Conservation (phyloP, 2,329 filamentous ascomycete genomes). For the Exutisphaerella laricina region DNA sequence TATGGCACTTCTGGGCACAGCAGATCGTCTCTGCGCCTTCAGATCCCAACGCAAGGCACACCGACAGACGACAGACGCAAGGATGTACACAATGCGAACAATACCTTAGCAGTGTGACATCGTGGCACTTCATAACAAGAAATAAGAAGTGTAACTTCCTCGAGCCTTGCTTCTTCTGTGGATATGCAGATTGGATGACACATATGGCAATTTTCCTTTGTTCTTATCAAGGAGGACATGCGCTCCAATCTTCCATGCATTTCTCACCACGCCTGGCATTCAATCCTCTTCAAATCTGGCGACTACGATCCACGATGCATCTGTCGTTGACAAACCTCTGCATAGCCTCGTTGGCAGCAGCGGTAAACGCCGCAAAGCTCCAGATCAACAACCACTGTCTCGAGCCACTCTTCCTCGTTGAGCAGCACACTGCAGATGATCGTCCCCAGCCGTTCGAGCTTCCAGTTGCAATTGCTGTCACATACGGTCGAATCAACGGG, state of each 20-base stretch:
- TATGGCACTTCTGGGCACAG: neutral
- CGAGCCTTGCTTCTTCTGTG: neutral
- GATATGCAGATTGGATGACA: neutral
- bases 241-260: no score
- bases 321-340: slow-evolving; percentile 10
- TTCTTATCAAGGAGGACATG: neutral
- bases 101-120: neutral
- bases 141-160: no score
- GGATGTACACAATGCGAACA: neutral
- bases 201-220: neutral
- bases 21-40: neutral
- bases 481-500: neutral
- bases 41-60: neutral
- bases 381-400: slow-evolving; percentile 29
- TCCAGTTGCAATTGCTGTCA: neutral
- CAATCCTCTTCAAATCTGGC: neutral
- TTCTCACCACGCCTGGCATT: neutral
- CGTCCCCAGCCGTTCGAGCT: neutral
- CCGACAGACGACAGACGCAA: neutral
- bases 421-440: slow-evolving; percentile 13
- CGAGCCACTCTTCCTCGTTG: slow-evolving; percentile 24
- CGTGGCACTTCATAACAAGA: neutral
- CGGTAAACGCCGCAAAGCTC: slow-evolving; percentile 11
- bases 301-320: neutral
- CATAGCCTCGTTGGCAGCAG: slow-evolving; percentile 11